A percentile compares a stretch with the other conserved stretches of the same genome.
Conservation (phyloP, 768 basidiomycete species). For the Candolleomyces eurysporus region DNA sequence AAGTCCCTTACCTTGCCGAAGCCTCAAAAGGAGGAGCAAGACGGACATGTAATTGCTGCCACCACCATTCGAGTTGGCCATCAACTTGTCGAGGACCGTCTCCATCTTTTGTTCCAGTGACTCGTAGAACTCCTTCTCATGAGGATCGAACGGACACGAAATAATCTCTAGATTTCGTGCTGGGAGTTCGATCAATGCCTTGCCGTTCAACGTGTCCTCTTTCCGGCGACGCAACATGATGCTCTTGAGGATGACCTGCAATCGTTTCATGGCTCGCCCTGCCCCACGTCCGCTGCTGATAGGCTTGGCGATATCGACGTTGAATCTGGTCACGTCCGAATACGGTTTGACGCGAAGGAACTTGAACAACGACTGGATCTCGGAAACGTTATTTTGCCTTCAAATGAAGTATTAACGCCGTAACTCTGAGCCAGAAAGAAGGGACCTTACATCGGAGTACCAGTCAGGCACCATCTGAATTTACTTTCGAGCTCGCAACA, state of each 20-base stretch:
- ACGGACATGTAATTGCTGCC: constrained; percentile 71
- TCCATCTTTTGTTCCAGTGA: constrained; percentile 69
- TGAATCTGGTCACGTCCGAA: constrained; percentile 78
- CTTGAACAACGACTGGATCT: constrained; percentile 85
- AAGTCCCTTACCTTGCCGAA: constrained; percentile 75
- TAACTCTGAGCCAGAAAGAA: constrained; percentile 17
- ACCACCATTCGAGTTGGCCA: constrained; percentile 39
- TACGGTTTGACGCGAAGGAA: constrained; percentile 85
- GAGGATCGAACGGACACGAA: constrained; percentile 71
- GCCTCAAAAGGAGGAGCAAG: constrained; percentile 68
- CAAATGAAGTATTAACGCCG: constrained; percentile 15
- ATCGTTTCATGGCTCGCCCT: constrained; percentile 72
- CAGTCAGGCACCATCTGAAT: constrained; percentile 87
- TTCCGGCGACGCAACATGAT: constrained; percentile 92
- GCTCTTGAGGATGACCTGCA: constrained; percentile 83
- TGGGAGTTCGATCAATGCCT: constrained; percentile 80
- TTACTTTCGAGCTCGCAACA: constrained; percentile 76
- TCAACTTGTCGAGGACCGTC: constrained; percentile 64
- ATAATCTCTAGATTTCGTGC: constrained; percentile 68
- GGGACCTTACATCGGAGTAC: constrained; percentile 64
- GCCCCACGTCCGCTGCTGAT: constrained; percentile 66
- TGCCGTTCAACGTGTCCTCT: constrained; percentile 68
- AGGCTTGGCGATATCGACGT: constrained; percentile 72
- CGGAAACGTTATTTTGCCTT: constrained; percentile 88
- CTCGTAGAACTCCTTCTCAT: constrained; percentile 79